Conservation (phyloP, 192 early-diverging fungal species). For the Radiomyces spectabilis region DNA sequence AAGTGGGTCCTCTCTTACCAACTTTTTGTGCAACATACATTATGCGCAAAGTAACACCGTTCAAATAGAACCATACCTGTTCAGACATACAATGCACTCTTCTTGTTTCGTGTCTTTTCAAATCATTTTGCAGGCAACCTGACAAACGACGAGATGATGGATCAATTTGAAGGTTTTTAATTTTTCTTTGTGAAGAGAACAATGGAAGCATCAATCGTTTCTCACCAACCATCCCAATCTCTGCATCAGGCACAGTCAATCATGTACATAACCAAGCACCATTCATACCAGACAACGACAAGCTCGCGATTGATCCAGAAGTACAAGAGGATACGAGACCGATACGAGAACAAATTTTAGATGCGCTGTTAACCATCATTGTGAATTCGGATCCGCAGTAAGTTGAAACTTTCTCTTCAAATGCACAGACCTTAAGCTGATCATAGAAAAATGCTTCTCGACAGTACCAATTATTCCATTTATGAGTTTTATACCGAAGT, state of each 20-base stretch:
- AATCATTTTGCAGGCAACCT: conserved; percentile 61
- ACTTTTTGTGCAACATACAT: too few relatives aligned
- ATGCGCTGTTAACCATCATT: conserved; percentile 42
- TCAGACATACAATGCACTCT: conserved; percentile 60
- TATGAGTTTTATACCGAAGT: conserved; percentile 67
- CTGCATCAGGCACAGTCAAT: neutral
- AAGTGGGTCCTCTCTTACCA: too few relatives aligned
- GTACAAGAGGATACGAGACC: conserved; percentile 35
- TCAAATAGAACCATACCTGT: conserved; percentile 46
- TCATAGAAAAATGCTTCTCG: neutral
- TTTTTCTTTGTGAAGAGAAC: neutral
- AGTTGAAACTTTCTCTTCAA: too few relatives aligned
- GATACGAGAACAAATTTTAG: conserved; percentile 50
- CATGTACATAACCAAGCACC: conserved; percentile 19
- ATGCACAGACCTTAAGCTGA: too few relatives aligned
- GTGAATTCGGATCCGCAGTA: conserved; percentile 52
- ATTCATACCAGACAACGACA: conserved; percentile 31
- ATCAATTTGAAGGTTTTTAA: conserved; percentile 54
- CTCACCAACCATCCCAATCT: conserved; percentile 13
- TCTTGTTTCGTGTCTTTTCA: conserved; percentile 53
- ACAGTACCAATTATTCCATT: conserved; percentile 36
- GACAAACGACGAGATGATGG: conserved; percentile 37
- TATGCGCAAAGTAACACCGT: neutral
- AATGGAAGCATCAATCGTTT: conserved; percentile 9
- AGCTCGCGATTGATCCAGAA: conserved; percentile 32